A percentile compares a stretch with the other conserved stretches of the same genome.
Evolutionary conservation across 768 basidiomycete genomes (phyloP).

Genomic region (Leccinum variicolor): DNA sequence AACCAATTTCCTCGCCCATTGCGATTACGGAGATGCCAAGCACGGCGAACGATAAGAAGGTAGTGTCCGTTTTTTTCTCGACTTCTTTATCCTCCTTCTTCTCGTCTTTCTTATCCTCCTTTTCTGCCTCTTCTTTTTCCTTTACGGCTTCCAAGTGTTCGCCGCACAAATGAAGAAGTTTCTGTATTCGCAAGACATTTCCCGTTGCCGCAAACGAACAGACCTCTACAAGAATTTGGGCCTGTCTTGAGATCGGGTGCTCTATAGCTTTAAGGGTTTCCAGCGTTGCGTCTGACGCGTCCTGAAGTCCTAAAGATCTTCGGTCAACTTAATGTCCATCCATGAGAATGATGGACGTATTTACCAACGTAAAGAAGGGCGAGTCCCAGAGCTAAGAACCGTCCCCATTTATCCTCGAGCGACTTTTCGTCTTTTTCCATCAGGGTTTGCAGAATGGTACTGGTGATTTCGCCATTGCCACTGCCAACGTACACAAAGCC

Average conservation of each 20-base stretch:
- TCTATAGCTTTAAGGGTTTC: constrained; percentile 92
- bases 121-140: constrained; percentile 34
- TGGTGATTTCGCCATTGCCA: constrained; percentile 89
- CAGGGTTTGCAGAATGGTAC: constrained; percentile 84
- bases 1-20: constrained; percentile 98
- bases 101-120: constrained; percentile 48
- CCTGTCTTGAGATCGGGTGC: constrained; percentile 87
- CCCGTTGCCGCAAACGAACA: constrained; percentile 95
- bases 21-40: constrained; percentile 91
- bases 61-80: constrained; percentile 58
- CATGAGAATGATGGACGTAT: constrained; percentile 15
- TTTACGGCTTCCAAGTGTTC: constrained; percentile 70
- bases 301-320: constrained; percentile 69
- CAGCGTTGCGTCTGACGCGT: constrained; percentile 89
- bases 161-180: constrained; percentile 89
- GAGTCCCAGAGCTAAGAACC: constrained; percentile 86
- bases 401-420: constrained; percentile 90
- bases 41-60: constrained; percentile 90
- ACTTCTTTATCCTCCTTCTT: constrained; percentile 62
- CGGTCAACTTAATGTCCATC: constrained; percentile 7
- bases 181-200: constrained; percentile 90
- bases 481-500: constrained; percentile 97
- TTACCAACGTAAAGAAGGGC: constrained; percentile 88
- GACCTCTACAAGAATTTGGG: constrained; percentile 88
- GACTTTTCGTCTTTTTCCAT: constrained; percentile 79